phyloP scores from a whole-genome alignment of 2,329 filamentous ascomycete genomes.

The Shiraia bambusicola region DNA sequence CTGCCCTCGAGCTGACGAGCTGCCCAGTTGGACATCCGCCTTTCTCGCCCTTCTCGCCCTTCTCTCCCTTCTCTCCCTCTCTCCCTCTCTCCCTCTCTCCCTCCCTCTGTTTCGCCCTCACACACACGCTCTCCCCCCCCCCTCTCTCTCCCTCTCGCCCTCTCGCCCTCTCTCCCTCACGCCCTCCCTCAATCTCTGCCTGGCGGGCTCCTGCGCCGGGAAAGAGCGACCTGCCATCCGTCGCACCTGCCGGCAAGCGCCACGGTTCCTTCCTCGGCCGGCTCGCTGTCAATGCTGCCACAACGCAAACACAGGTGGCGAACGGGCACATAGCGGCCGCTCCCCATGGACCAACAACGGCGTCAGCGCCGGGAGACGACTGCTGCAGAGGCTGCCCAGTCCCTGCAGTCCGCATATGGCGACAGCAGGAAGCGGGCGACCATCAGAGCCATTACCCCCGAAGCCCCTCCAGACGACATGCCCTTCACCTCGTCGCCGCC shows the following conservation, averaged over 20 bases:
- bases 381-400: constrained; percentile 20
- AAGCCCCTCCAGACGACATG: constrained; percentile 40
- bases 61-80: too few relatives aligned
- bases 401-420: constrained; percentile 5
- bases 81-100: neutral
- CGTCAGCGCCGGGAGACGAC: constrained; percentile 30
- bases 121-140: too few relatives aligned
- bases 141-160: too few relatives aligned
- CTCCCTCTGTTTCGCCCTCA: too few relatives aligned
- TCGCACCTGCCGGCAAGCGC: neutral
- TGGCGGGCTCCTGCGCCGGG: too few relatives aligned
- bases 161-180: too few relatives aligned
- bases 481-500: constrained; percentile 27
- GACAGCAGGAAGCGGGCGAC: constrained; percentile 34
- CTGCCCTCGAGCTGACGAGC: too few relatives aligned
- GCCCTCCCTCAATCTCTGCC: too few relatives aligned
- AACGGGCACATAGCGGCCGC: constrained; percentile 15
- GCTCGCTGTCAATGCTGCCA: constrained; percentile 19
- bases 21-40: too few relatives aligned
- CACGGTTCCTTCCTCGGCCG: constrained; percentile 14
- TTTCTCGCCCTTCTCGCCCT: too few relatives aligned
- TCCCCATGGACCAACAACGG: constrained; percentile 31
- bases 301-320: constrained; percentile 8
- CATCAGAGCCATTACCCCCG: constrained; percentile 68
- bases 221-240: neutral